Evolutionary conservation across 1,284 basidiomycete species (phyloP).

Genomic region (Cystobasidiaceae sp.): DNA sequence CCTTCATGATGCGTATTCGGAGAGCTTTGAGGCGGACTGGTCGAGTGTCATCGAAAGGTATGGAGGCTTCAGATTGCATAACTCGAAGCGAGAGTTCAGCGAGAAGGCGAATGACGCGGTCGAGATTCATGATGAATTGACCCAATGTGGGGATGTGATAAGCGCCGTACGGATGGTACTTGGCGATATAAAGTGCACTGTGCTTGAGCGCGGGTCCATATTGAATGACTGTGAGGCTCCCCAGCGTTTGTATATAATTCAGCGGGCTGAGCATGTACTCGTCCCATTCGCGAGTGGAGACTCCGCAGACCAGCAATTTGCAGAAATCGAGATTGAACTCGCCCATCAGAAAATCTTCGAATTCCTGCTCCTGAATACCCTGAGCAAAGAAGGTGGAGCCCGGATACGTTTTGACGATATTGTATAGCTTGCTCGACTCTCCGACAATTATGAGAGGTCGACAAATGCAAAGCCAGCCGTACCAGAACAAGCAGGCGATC

Average conservation of each 20-base stretch:
- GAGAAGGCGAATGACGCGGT: not conserved
- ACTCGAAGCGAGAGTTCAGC: not conserved
- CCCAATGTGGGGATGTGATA: not conserved
- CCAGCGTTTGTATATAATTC: not conserved
- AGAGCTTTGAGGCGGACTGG: not conserved
- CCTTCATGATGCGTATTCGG: not conserved
- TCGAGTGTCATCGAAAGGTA: not conserved
- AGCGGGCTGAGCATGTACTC: not conserved
- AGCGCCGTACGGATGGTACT: not conserved
- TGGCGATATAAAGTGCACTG: slow-evolving; percentile 1
- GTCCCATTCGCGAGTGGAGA: not conserved
- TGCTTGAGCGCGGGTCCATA: slow-evolving; percentile 3
- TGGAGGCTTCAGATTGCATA: not conserved
- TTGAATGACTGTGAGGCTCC: not conserved
- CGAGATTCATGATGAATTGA: not conserved
- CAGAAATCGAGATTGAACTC: not conserved
- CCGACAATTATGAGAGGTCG: slow-evolving; percentile 5
- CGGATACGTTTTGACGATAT: not conserved
- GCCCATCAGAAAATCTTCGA: not conserved
- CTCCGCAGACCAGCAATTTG: not conserved
- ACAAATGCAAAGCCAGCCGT: not conserved
- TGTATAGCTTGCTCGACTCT: not conserved
- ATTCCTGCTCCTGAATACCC: not conserved
- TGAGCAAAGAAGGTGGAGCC: not conserved
- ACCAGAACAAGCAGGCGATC: slow-evolving; percentile 1